Conservation (phyloP, 805 yeast species). For the Starmera caribaea region DNA sequence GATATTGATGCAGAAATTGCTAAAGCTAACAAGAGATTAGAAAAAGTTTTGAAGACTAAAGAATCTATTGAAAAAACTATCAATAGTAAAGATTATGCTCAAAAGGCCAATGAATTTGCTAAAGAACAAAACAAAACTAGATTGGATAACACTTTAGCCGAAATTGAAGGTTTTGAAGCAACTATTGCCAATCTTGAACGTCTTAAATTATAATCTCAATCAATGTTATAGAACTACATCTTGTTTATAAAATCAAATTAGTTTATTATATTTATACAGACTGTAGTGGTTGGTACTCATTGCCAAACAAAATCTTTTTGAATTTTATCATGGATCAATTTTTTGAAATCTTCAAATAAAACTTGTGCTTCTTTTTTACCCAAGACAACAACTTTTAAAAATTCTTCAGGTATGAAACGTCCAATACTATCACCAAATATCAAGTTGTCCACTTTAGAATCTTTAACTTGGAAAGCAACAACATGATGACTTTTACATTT, state of each 20-base stretch:
- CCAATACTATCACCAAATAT: slow-evolving; percentile 72
- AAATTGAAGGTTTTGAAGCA: slow-evolving; percentile 80
- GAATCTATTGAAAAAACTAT: slow-evolving; percentile 63
- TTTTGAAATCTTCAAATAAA: slow-evolving; percentile 37
- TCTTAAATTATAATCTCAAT: slow-evolving; percentile 41
- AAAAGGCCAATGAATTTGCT: slow-evolving; percentile 77
- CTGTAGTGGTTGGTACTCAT: slow-evolving; percentile 12
- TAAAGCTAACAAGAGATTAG: slow-evolving; percentile 73
- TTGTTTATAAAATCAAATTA: not conserved
- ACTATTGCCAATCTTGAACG: slow-evolving; percentile 80
- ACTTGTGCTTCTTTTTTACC: slow-evolving; percentile 39
- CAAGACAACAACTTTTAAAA: slow-evolving; percentile 41
- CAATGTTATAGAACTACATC: not conserved
- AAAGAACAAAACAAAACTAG: slow-evolving; percentile 65
- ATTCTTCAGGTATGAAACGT: slow-evolving; percentile 44
- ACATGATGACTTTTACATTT: slow-evolving; percentile 52
- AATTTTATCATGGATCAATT: slow-evolving; percentile 36
- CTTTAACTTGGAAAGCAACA: slow-evolving; percentile 46
- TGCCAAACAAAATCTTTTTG: slow-evolving; percentile 54
- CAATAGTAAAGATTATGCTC: slow-evolving; percentile 64
- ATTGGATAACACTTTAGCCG: slow-evolving; percentile 68
- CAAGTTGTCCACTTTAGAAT: slow-evolving; percentile 41
- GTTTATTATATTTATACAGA: not conserved
- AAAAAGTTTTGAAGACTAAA: slow-evolving; percentile 49
- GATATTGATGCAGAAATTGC: slow-evolving; percentile 85